A percentile compares a stretch with the other conserved stretches of the same genome.
phyloP scores from a whole-genome alignment of 1,284 basidiomycete genomes.

The Ganoderma lucidum region DNA sequence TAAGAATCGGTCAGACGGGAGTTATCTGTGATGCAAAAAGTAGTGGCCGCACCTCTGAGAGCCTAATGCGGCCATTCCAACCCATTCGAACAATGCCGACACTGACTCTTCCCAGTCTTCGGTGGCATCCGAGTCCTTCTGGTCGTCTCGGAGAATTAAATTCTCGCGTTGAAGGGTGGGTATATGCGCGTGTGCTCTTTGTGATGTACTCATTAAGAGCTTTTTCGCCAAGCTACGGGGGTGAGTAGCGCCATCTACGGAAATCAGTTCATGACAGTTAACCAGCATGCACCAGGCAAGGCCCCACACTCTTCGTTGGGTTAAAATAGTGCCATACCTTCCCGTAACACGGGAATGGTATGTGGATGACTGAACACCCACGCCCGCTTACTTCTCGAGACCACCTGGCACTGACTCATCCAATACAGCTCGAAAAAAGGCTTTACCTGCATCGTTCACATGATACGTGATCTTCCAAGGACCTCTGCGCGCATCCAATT shows the following conservation, averaged over 20 bases:
- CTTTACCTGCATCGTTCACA: constrained; percentile 31
- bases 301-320: too few species aligned
- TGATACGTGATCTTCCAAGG: constrained; percentile 55
- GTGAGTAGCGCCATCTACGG: background rate
- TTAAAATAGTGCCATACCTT: too few species aligned
- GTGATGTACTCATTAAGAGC: constrained; percentile 9
- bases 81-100: constrained; percentile 68
- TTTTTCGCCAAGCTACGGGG: background rate
- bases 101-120: constrained; percentile 60
- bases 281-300: background rate
- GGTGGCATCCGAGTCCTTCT: constrained; percentile 30
- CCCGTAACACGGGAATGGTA: too few species aligned
- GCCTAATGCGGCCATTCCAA: constrained; percentile 64
- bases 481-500: constrained; percentile 39
- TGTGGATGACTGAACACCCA: too few species aligned
- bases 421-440: background rate
- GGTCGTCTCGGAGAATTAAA: background rate
- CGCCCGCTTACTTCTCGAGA: background rate
- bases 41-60: constrained; percentile 48
- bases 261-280: too few species aligned
- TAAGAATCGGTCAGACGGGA: constrained; percentile 26
- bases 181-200: constrained; percentile 37
- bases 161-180: constrained; percentile 40
- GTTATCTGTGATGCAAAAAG: background rate
- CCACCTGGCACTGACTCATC: background rate